A percentile compares a stretch with the other conserved stretches of the same genome.
These are phyloP conservation scores for Geranium incanum DNA, from an alignment of 441 rosid species.

Conservation along the genomic window DNA sequence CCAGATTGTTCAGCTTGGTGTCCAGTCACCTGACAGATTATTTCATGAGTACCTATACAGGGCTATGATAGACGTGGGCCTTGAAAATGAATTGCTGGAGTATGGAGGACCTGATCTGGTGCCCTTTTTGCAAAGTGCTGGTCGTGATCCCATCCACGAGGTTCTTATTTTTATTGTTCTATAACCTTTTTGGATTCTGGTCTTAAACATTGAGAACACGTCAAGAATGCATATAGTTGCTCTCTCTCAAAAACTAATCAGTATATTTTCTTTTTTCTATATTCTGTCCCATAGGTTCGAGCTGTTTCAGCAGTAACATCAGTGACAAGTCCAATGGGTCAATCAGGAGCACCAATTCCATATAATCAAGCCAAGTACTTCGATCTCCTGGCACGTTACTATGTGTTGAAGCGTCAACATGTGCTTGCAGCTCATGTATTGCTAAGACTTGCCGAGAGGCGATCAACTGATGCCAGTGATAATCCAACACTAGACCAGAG, in stretches of 20 bases:
- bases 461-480: constrained; percentile 51
- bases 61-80: constrained; percentile 80
- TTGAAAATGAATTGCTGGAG: constrained; percentile 88
- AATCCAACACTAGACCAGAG: constrained; percentile 77
- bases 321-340: constrained; percentile 44
- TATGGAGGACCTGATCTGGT: constrained; percentile 96
- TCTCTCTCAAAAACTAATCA: not conserved
- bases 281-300: constrained; percentile 33
- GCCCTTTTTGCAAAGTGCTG: constrained; percentile 83
- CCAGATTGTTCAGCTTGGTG: constrained; percentile 93
- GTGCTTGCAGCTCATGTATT: constrained; percentile 88
- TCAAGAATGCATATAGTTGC: not conserved
- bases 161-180: constrained; percentile 28
- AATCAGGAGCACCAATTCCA: constrained; percentile 44
- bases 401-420: constrained; percentile 86
- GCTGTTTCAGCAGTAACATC: constrained; percentile 43
- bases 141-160: constrained; percentile 58
- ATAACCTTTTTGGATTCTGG: constrained; percentile 10
- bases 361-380: constrained; percentile 66
- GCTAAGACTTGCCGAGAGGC: constrained; percentile 89
- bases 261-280: constrained; percentile 11
- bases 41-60: constrained; percentile 76
- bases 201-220: constrained; percentile 11
- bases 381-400: constrained; percentile 84
- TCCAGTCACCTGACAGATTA: constrained; percentile 78